phyloP scores from a whole-genome alignment of 805 yeast species.

The Tetrapisispora phaffii region DNA sequence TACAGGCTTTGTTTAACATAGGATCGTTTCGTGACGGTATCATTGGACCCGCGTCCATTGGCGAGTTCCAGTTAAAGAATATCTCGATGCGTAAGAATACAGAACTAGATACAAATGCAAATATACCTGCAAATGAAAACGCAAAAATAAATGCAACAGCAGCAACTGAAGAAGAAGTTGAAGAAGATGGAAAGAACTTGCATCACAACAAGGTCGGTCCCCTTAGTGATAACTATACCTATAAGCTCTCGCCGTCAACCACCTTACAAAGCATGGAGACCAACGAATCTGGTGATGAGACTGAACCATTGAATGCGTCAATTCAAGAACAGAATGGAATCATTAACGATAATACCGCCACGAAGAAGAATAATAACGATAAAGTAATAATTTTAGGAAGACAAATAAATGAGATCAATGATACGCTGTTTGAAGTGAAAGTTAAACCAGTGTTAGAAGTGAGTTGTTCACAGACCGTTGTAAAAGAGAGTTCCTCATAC shows the following conservation, averaged over 20 bases:
- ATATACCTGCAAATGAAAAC: neutral
- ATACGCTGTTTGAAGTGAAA: neutral
- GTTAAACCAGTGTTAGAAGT: neutral
- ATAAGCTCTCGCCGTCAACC: too few relatives aligned
- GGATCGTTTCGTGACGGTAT: conserved; percentile 53
- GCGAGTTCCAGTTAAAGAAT: neutral
- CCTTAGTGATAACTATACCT: too few relatives aligned
- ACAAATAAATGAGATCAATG: neutral
- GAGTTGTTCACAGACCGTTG: neutral
- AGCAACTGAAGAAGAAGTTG: neutral
- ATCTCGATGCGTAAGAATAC: neutral
- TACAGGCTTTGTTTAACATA: conserved; percentile 78
- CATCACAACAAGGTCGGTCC: neutral
- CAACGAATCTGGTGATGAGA: too few relatives aligned
- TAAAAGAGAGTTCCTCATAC: neutral
- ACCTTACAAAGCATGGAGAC: too few relatives aligned
- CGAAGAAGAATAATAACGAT: neutral
- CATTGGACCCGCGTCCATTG: conserved; percentile 19
- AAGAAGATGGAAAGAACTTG: neutral
- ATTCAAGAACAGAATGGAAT: neutral
- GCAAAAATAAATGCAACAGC: neutral
- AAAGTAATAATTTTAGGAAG: neutral
- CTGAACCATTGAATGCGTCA: too few relatives aligned
- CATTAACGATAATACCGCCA: neutral
- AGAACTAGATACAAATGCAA: neutral